A percentile compares a stretch with the other conserved stretches of the same genome.
Conservation (phyloP, 345 rosid genomes). For the Combretum micranthum region DNA sequence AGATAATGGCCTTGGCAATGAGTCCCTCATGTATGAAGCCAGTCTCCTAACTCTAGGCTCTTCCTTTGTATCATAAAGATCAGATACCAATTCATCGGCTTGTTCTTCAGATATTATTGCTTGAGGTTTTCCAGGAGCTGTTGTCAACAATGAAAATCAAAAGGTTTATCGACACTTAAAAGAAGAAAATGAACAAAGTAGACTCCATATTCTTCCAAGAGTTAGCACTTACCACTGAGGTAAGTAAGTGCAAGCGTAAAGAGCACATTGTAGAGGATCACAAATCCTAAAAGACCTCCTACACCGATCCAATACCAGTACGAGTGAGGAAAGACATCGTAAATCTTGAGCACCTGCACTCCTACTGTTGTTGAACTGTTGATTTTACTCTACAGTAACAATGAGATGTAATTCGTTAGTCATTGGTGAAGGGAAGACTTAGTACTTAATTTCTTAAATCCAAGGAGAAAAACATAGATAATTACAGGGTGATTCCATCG, state of each 20-base stretch:
- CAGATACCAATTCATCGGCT: conserved; percentile 26
- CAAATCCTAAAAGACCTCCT: conserved; percentile 31
- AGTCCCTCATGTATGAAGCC: conserved; percentile 16
- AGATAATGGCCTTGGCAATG: conserved; percentile 25
- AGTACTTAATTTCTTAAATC: not conserved
- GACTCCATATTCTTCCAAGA: no score
- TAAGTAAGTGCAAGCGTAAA: conserved; percentile 36
- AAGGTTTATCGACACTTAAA: not conserved
- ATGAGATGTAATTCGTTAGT: not conserved
- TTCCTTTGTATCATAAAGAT: conserved; percentile 20
- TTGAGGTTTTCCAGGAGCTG: conserved; percentile 66
- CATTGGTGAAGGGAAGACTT: not conserved
- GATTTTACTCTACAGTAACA: not conserved
- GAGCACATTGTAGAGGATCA: conserved; percentile 31
- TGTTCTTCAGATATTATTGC: conserved; percentile 54
- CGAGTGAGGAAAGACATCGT: conserved; percentile 36
- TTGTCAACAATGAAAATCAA: not conserved
- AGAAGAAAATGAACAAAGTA: no score
- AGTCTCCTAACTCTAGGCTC: conserved; percentile 26
- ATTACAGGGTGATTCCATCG: conserved; percentile 36
- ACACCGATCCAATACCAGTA: conserved; percentile 66
- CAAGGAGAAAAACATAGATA: not conserved
- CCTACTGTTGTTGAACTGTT: conserved; percentile 27
- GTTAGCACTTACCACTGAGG: conserved; percentile 34
- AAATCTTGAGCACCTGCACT: conserved; percentile 31